phyloP scores from a whole-genome alignment of 2,329 filamentous ascomycete genomes.

The Mariannaea elegans region DNA sequence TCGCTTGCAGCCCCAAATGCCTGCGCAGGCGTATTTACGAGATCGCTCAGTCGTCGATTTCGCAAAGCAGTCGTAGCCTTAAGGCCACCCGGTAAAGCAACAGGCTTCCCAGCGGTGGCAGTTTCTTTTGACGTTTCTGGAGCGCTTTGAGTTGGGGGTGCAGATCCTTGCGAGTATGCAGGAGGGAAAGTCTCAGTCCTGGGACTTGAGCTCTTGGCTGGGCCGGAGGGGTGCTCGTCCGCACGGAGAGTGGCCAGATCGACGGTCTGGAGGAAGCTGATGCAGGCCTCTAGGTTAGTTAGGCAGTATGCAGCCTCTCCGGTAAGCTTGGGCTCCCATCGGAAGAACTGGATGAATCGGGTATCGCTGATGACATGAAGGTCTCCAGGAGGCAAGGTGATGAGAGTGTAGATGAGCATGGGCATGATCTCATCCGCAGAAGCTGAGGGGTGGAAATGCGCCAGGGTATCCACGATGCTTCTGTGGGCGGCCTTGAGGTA shows the following conservation, averaged over 20 bases:
- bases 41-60: slow-evolving; percentile 81
- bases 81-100: slow-evolving; percentile 52
- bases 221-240: slow-evolving; percentile 77
- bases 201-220: slow-evolving; percentile 63
- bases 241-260: slow-evolving; percentile 88
- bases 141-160: slow-evolving; percentile 44
- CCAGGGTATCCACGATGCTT: slow-evolving; percentile 87
- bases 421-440: slow-evolving; percentile 98
- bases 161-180: slow-evolving; percentile 59
- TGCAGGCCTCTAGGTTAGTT: slow-evolving; percentile 93
- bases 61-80: slow-evolving; percentile 62
- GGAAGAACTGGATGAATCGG: slow-evolving; percentile 93
- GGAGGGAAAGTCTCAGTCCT: slow-evolving; percentile 66
- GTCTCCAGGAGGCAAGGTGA: slow-evolving; percentile 85
- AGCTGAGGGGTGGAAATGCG: slow-evolving; percentile 76
- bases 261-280: slow-evolving; percentile 94
- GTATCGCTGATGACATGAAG: slow-evolving; percentile 93
- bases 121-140: slow-evolving; percentile 45
- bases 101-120: slow-evolving; percentile 47
- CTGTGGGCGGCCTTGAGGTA: slow-evolving; percentile 90
- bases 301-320: slow-evolving; percentile 96
- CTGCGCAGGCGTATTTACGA: slow-evolving; percentile 85
- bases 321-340: slow-evolving; percentile 84
- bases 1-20: slow-evolving; percentile 85
- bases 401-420: slow-evolving; percentile 94